phyloP scores from a whole-genome alignment of 441 rosid genomes.

The Kokia cookei region DNA sequence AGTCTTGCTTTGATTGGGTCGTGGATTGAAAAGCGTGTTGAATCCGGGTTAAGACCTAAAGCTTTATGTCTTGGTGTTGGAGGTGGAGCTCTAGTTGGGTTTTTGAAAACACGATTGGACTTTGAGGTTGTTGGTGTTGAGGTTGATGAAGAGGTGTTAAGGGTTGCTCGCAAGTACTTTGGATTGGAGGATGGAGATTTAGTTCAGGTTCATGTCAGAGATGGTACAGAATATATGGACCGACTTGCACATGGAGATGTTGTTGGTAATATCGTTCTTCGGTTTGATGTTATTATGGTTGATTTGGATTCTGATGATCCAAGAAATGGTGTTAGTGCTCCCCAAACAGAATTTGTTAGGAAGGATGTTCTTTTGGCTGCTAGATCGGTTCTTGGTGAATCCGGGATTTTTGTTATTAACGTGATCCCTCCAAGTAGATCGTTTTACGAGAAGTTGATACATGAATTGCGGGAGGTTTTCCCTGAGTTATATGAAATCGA shows the following conservation, averaged over 20 bases:
- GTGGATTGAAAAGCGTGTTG: conserved; percentile 20
- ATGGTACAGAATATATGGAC: conserved; percentile 48
- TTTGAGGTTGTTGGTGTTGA: conserved; percentile 73
- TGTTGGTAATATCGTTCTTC: conserved; percentile 4
- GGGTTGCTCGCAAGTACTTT: conserved; percentile 54
- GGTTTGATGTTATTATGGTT: conserved; percentile 76
- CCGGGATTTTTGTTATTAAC: conserved; percentile 32
- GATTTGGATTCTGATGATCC: conserved; percentile 70
- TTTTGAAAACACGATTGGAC: conserved; percentile 43
- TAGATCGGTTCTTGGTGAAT: conserved; percentile 17
- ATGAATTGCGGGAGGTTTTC: conserved; percentile 36
- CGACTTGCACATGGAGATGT: conserved; percentile 21
- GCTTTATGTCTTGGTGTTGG: conserved; percentile 29
- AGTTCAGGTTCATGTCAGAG: conserved; percentile 34
- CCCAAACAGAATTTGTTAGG: conserved; percentile 56
- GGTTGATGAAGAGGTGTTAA: conserved; percentile 58
- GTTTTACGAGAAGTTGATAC: conserved; percentile 34
- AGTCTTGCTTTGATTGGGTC: conserved; percentile 40
- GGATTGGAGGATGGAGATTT: conserved; percentile 47
- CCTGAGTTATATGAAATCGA: conserved; percentile 57
- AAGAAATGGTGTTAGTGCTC: conserved; percentile 56
- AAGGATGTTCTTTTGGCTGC: conserved; percentile 47
- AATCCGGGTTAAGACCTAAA: conserved; percentile 10
- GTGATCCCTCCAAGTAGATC: conserved; percentile 49
- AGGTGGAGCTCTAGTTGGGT: conserved; percentile 80